Percentiles rank a stretch among this genome's conserved stretches.
Conservation (phyloP, 1,139 yeast species). For the Blastobotrys elegans region DNA sequence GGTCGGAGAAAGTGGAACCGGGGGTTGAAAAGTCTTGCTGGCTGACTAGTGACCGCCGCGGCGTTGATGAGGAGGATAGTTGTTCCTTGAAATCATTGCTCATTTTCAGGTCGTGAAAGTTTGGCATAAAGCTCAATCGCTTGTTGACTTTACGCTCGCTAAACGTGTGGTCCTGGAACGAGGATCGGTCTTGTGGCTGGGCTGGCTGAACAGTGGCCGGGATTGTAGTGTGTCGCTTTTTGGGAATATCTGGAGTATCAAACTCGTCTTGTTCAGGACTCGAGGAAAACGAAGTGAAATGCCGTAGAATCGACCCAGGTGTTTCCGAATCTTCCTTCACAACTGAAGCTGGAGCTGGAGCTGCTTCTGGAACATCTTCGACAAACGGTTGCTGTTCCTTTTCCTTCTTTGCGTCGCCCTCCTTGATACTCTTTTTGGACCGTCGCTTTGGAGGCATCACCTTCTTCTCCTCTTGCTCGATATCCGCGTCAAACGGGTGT, state of each 20-base stretch:
- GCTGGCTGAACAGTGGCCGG: slow-evolving; percentile 11
- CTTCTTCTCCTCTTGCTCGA: slow-evolving; percentile 9
- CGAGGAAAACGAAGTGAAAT: slow-evolving; percentile 21
- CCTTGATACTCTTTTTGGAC: slow-evolving; percentile 12
- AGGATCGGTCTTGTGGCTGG: background rate
- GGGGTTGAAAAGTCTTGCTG: background rate
- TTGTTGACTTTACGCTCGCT: slow-evolving; percentile 16
- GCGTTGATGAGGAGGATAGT: slow-evolving; percentile 3
- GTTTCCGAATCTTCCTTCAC: background rate
- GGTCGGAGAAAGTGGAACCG: background rate
- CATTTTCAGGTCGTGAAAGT: slow-evolving; percentile 22
- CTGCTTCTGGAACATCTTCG: background rate
- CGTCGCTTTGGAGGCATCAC: slow-evolving; percentile 14
- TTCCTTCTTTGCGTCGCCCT: slow-evolving; percentile 4
- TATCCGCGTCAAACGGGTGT: slow-evolving; percentile 9
- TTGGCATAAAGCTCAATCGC: slow-evolving; percentile 29
- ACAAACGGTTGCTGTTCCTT: slow-evolving; percentile 1
- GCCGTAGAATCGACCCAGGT: slow-evolving; percentile 20
- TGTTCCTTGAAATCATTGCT: slow-evolving; percentile 23
- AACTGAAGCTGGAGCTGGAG: background rate
- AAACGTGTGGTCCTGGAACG: slow-evolving; percentile 16
- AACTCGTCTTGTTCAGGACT: slow-evolving; percentile 20
- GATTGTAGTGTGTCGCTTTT: slow-evolving; percentile 5
- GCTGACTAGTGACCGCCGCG: slow-evolving; percentile 1
- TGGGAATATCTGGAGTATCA: slow-evolving; percentile 9